Base-by-base conservation (phyloP, 2,329 filamentous ascomycete genomes). In the Fusarium floridanum region DNA sequence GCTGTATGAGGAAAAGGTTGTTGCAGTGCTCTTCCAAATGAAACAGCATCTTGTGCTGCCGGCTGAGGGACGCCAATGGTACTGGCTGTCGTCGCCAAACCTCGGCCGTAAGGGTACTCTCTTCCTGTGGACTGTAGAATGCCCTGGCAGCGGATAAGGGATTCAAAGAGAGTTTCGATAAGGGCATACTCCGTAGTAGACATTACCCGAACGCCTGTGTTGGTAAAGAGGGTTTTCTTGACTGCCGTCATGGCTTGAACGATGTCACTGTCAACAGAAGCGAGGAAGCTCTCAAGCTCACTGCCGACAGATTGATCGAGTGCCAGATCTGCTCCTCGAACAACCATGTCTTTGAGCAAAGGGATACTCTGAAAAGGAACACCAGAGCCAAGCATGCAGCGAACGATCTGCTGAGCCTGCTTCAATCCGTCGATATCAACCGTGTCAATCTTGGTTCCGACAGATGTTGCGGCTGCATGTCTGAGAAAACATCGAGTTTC, bases 341-440 rank as follows among this genome's bases (percentile, higher is more conserved):
- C 17, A 22, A 66, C 37, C 24, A 80, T 62, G 8, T 67, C 34
- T 1, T 45, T 57, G 6, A 76, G 65, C 5, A 78, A 64, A 5
- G 68, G 43, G 6, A 80, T 63, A 20, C 75, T 72, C 56, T 76
- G 64, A 14, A 63, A 66, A 14, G 68, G 65, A 10, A 80, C 61
- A 2, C 77, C 79, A 17, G 76, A 78, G 5, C 79, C 77, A 10
- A 79, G 41, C 72, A 78, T 80, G 60, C 78, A 80, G 17, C 77
- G 75, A 12, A 78, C 70, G 24, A 73, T 65, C 43, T 70, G 53
- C 53, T 75, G 66, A 16, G 75, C 61, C 43, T 70, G 36, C 70
- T 77, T 70, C 27, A 72, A 37, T 12, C 32, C 50, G 6, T 50
- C 20, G 5, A 72, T 14, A 77, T 65, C 84, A 77, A 62, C 12